Percentiles rank a stretch among this genome's conserved stretches.
These are phyloP conservation scores for Aureobasidium melanogenum DNA, from an alignment of 2,329 filamentous ascomycete species.

Conservation along the genomic window DNA sequence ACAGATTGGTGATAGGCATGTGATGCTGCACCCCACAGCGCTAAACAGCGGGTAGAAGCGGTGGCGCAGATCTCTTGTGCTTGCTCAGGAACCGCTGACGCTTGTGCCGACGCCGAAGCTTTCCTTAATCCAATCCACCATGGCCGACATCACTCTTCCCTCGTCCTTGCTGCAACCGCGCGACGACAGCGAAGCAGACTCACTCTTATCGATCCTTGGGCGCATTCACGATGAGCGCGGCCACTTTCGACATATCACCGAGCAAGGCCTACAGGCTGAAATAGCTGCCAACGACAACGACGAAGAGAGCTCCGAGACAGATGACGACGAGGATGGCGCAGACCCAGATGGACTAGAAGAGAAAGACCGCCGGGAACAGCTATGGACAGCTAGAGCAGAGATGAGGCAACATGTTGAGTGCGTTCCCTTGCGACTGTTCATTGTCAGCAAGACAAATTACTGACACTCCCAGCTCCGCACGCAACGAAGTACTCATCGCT, in stretches of 20 bases:
- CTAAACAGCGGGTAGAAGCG: conserved; percentile 1
- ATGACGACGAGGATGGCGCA: conserved; percentile 29
- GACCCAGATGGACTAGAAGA: neutral
- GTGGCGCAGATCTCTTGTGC: neutral
- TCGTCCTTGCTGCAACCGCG: conserved; percentile 50
- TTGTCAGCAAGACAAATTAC: neutral
- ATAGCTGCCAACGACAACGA: conserved; percentile 40
- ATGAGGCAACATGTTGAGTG: conserved; percentile 35
- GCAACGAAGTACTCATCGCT: conserved; percentile 57
- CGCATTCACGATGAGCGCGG: conserved; percentile 73
- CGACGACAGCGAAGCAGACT: conserved; percentile 46
- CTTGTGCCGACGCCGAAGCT: conserved; percentile 1
- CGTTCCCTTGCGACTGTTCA: neutral
- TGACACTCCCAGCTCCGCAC: conserved; percentile 29
- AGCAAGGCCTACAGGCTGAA: conserved; percentile 62
- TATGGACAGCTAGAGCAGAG: conserved; percentile 31
- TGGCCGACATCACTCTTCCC: conserved; percentile 12
- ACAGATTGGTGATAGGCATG: neutral
- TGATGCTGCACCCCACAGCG: conserved; percentile 9
- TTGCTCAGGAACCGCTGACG: conserved; percentile 7
- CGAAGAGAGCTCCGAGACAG: conserved; percentile 32
- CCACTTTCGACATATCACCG: conserved; percentile 71
- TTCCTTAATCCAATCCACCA: neutral
- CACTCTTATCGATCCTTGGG: conserved; percentile 64
- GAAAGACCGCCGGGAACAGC: conserved; percentile 30